phyloP scores from a whole-genome alignment of 768 basidiomycete genomes.

The Lactarius evosmus region DNA sequence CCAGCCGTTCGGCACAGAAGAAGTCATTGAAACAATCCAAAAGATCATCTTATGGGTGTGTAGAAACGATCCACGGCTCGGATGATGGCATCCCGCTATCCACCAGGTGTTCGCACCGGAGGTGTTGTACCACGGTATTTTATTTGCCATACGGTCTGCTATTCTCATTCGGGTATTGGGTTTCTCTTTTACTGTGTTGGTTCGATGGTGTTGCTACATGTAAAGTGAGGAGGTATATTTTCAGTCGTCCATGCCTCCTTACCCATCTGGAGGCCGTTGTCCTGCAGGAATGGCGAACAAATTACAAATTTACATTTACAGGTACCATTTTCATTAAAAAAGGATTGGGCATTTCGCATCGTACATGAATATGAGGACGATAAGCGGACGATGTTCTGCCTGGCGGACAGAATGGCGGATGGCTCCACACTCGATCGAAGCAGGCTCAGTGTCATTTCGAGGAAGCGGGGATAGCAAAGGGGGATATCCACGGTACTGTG shows the following conservation, averaged over 20 bases:
- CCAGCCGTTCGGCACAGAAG: constrained; percentile 59
- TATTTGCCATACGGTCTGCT: neutral
- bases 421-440: neutral
- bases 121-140: neutral
- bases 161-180: constrained; percentile 17
- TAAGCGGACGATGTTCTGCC: neutral
- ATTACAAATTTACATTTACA: neutral
- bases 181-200: constrained; percentile 3
- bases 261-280: neutral
- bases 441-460: neutral
- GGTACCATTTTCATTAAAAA: neutral
- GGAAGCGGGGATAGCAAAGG: neutral
- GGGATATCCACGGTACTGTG: no score
- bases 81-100: neutral
- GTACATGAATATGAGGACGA: neutral
- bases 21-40: constrained; percentile 65
- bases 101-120: neutral
- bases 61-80: constrained; percentile 18
- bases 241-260: constrained; percentile 4
- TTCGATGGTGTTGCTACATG: neutral
- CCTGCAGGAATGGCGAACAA: neutral
- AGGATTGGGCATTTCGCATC: neutral
- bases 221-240: neutral
- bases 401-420: neutral
- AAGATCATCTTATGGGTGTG: constrained; percentile 61